Conservation (phyloP, 148 eudicot genomes). For the Arbutus unedo region DNA sequence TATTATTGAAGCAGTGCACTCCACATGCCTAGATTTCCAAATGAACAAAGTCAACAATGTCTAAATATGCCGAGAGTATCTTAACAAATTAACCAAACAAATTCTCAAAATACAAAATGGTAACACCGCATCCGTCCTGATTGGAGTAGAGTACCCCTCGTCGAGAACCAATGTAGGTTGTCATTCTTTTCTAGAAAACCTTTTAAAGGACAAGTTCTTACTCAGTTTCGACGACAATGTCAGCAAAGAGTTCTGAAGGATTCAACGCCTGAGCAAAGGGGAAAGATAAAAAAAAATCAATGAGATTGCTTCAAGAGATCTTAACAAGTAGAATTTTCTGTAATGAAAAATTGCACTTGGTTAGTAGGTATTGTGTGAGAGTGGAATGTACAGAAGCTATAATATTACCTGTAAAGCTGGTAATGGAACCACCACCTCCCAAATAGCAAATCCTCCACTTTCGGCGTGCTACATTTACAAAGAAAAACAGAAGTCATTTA, state of each 20-base stretch:
- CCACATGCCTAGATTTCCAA: constrained; percentile 31
- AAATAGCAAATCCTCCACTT: constrained; percentile 43
- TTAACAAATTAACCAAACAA: too few species aligned
- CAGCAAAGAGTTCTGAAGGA: constrained; percentile 47
- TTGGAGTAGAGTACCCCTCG: too few species aligned
- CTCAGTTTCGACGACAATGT: constrained; percentile 41
- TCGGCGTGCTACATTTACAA: constrained; percentile 23
- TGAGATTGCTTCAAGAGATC: background rate
- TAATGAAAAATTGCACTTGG: too few species aligned
- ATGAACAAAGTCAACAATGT: too few species aligned
- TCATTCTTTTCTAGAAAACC: background rate
- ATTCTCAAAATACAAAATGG: too few species aligned
- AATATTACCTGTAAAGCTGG: constrained; percentile 35
- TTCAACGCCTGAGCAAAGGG: constrained; percentile 29
- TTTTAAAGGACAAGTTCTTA: constrained; percentile 10
- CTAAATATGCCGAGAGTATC: too few species aligned
- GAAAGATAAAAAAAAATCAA: background rate
- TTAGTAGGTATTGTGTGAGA: background rate
- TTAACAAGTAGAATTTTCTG: background rate
- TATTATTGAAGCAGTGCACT: constrained; percentile 38
- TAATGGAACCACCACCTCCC: constrained; percentile 42
- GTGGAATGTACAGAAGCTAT: background rate
- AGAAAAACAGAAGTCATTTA: background rate
- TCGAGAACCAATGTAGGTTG: background rate
- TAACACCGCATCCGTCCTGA: too few species aligned